A percentile compares a stretch with the other conserved stretches of the same genome.
Conservation (phyloP, 306 rosid genomes). For the Herpetospermum pedunculosum region DNA sequence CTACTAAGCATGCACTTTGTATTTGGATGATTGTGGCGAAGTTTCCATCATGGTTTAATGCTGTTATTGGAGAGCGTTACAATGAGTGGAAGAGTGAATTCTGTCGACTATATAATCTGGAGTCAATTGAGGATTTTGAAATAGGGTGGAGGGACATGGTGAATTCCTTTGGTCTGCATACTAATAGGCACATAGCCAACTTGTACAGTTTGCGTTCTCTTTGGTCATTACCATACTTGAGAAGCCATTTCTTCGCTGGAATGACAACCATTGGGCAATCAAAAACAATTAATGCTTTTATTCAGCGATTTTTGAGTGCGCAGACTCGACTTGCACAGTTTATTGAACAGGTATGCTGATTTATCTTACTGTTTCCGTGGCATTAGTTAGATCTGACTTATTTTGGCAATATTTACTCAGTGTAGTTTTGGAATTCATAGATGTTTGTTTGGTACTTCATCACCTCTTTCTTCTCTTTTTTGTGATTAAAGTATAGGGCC, state of each 20-base stretch:
- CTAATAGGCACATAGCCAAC: constrained; percentile 72
- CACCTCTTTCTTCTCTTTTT: neutral
- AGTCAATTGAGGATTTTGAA: constrained; percentile 78
- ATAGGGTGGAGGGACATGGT: constrained; percentile 88
- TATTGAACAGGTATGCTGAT: constrained; percentile 62
- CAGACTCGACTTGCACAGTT: constrained; percentile 89
- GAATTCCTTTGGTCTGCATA: constrained; percentile 74
- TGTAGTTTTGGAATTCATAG: neutral
- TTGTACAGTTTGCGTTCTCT: constrained; percentile 59
- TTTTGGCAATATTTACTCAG: neutral
- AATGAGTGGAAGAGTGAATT: constrained; percentile 94
- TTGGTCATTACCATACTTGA: constrained; percentile 88
- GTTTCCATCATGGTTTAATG: constrained; percentile 98
- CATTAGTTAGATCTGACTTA: neutral
- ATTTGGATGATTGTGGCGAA: constrained; percentile 97
- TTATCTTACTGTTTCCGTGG: neutral
- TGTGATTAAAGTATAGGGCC: neutral
- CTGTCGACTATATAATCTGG: constrained; percentile 71
- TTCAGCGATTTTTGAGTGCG: constrained; percentile 88
- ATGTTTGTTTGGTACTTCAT: neutral
- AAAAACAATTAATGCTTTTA: constrained; percentile 82
- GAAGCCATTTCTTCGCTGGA: constrained; percentile 93
- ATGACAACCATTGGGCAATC: constrained; percentile 84
- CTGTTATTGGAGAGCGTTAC: constrained; percentile 88
- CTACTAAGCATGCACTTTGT: constrained; percentile 80